Conservation (phyloP, 192 early-diverging fungal species). For the Coemansia sp. region DNA sequence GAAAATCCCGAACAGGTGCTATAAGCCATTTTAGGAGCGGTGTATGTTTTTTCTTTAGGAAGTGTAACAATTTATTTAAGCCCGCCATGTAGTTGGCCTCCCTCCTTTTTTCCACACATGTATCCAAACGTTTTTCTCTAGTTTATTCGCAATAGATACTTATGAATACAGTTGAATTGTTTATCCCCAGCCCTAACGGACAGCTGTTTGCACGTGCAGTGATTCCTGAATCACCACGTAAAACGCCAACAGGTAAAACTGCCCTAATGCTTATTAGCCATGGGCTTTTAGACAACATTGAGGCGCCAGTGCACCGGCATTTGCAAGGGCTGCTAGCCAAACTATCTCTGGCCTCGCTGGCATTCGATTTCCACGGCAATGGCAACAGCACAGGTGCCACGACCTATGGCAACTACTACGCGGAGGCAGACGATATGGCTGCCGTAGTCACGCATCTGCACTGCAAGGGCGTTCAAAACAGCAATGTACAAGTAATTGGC, state of each 20-base stretch:
- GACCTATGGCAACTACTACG: constrained; percentile 56
- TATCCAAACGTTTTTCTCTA: too few relatives aligned
- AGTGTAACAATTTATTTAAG: too few relatives aligned
- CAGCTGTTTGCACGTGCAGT: constrained; percentile 20
- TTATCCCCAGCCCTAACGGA: background rate
- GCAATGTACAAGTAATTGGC: constrained; percentile 19
- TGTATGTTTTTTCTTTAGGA: too few relatives aligned
- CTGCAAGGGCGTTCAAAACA: background rate
- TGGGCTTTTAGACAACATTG: constrained; percentile 54
- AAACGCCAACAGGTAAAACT: background rate
- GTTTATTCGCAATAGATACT: constrained; percentile 1
- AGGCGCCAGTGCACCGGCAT: constrained; percentile 24
- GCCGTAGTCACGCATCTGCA: constrained; percentile 35
- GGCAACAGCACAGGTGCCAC: constrained; percentile 57
- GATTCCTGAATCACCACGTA: constrained; percentile 1
- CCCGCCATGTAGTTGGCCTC: too few relatives aligned
- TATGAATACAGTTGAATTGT: constrained; percentile 10
- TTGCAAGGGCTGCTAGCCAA: constrained; percentile 16
- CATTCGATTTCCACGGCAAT: constrained; percentile 61
- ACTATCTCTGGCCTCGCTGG: constrained; percentile 29
- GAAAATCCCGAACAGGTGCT: too few relatives aligned
- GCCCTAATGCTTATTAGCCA: constrained; percentile 56
- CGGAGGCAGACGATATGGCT: constrained; percentile 53
- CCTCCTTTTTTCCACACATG: too few relatives aligned
- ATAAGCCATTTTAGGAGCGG: too few relatives aligned